These are phyloP conservation scores for Phytophthora pinifolia DNA, from an alignment of 352 stramenopile genomes.

Conservation along the genomic window DNA sequence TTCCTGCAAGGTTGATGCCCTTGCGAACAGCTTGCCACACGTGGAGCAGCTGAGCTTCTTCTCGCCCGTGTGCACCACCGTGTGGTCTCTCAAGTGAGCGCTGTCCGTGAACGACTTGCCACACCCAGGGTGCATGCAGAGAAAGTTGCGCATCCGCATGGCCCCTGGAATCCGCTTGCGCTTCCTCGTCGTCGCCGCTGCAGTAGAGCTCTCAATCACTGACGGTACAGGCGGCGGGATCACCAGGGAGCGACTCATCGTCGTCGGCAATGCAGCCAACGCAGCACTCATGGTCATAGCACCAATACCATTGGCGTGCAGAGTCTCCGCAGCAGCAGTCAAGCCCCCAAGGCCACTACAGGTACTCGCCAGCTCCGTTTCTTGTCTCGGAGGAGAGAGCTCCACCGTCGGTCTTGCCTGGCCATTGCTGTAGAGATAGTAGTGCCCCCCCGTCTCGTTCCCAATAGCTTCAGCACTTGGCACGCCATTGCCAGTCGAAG, in stretches of 20 bases:
- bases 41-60: slow-evolving; percentile 52
- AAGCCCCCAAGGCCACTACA: slow-evolving; percentile 6
- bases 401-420: slow-evolving; percentile 12
- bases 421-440: slow-evolving; percentile 19
- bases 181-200: slow-evolving; percentile 23
- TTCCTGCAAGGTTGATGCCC: slow-evolving; percentile 57
- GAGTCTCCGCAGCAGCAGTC: slow-evolving; percentile 5
- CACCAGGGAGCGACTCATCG: slow-evolving; percentile 13
- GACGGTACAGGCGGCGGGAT: slow-evolving; percentile 13
- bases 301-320: slow-evolving; percentile 1
- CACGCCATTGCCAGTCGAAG: slow-evolving; percentile 4
- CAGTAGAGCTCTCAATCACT: slow-evolving; percentile 2
- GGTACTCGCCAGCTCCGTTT: slow-evolving; percentile 7
- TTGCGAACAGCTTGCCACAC: slow-evolving; percentile 55
- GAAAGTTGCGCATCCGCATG: slow-evolving; percentile 65
- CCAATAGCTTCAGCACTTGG: slow-evolving; percentile 5
- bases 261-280: slow-evolving; percentile 10
- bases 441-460: slow-evolving; percentile 8
- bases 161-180: slow-evolving; percentile 43
- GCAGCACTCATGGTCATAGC: slow-evolving; percentile 17
- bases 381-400: slow-evolving; percentile 3
- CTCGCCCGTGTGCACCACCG: slow-evolving; percentile 71
- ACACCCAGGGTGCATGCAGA: slow-evolving; percentile 65
- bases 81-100: slow-evolving; percentile 67
- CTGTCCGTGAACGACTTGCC: slow-evolving; percentile 75